These are phyloP conservation scores for Aspergillus carlsbadensis DNA, from an alignment of 495 filamentous ascomycete species.

Conservation along the genomic window DNA sequence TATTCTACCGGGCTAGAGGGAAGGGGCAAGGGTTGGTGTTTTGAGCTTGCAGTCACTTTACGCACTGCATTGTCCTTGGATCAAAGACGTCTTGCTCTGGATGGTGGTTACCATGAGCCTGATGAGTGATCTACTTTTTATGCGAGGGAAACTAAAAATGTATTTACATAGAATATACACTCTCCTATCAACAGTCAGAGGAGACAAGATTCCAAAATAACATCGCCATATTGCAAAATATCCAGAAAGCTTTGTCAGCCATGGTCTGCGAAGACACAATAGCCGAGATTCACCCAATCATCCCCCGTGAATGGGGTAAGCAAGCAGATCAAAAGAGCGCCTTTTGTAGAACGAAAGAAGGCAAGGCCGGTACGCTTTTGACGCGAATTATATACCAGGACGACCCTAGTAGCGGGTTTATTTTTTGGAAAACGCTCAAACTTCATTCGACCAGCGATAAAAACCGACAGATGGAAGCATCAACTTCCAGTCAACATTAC, in stretches of 20 bases:
- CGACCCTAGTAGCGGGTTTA: background rate
- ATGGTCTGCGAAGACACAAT: conserved; percentile 1
- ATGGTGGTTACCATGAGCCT: background rate
- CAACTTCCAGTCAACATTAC: conserved; percentile 3
- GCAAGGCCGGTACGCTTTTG: background rate
- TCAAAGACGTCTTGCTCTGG: background rate
- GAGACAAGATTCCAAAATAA: conserved; percentile 22
- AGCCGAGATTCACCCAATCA: background rate
- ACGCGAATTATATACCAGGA: background rate
- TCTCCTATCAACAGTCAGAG: conserved; percentile 19
- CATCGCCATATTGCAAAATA: conserved; percentile 16
- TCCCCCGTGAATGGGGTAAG: background rate
- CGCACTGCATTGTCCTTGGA: background rate
- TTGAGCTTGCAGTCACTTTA: background rate
- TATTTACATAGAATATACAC: conserved; percentile 26
- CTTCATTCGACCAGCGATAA: conserved; percentile 26
- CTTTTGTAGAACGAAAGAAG: background rate
- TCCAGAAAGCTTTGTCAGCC: conserved; percentile 10
- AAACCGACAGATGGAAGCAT: conserved; percentile 8
- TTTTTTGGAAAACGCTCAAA: conserved; percentile 13
- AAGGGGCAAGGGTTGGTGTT: background rate
- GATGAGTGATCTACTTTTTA: conserved; percentile 19
- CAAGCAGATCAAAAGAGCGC: background rate
- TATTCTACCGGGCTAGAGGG: background rate
- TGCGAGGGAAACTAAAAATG: conserved; percentile 18